Base-by-base conservation (phyloP, 2,329 filamentous ascomycete genomes). In the Neofusicoccum laricinum region DNA sequence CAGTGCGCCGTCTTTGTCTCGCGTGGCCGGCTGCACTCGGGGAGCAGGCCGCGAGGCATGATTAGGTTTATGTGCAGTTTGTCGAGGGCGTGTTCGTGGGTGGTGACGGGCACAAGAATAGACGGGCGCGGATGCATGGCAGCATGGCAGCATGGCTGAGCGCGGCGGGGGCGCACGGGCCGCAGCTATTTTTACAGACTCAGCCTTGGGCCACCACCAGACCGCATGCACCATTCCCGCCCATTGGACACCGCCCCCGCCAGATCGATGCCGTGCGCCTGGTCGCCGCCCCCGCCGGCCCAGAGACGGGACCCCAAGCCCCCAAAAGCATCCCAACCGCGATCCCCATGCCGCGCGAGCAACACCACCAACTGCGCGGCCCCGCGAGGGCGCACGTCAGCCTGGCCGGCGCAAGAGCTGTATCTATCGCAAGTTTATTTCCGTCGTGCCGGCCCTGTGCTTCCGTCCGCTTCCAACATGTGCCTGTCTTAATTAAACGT, bases 231-330 rank as follows among this genome's bases (percentile, higher is more conserved):
- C 25, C 25, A 30, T 12, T 19, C 5, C 1, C 14, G 10, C 15
- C 25, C 15, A 59, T 46, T 59, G 40, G 25, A 3, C 25, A n/a
- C 25, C 7, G 7, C 25, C 55, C 38, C 55, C 55, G 55, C 40
- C 55, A 59, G 55, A 59, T 59, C 55, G 55, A 36, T 46, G 55
- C 55, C 55, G 40, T 46, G 40, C 55, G 55, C 38, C 55, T 58
- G 55, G 55, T 58, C 55, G 55, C 17, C 41, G 32, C 49, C 34
- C 17, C n/a, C 49, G 32, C 30, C 48, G 21, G 25, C 48, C 48
- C 21, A 21, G 15, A 14, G 12, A 4, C 36, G 17, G 53, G 38
- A 43, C 41, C 55, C 55, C 55, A 36, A 45, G 53, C 53, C 34
- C 34, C 17, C 19, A 19, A 25, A 8, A 30, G 30, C 49, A 51